Evolutionary conservation across 768 basidiomycete genomes (phyloP).

Genomic region (Tulasnella sp.): DNA sequence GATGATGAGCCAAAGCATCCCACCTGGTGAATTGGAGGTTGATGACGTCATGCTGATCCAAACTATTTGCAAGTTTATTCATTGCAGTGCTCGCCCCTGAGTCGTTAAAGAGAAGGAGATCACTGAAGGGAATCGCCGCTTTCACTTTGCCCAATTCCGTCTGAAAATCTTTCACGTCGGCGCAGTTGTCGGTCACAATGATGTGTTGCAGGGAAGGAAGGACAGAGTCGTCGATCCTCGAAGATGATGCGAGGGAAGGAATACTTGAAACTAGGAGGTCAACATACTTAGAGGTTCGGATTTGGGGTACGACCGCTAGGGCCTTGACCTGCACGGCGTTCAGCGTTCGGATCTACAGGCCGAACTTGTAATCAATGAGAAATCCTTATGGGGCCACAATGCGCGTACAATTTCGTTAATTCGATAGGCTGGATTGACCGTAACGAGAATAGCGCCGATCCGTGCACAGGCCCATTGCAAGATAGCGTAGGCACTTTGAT

Average conservation of each 20-base stretch:
- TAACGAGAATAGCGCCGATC: constrained; percentile 77
- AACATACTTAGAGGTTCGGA: constrained; percentile 63
- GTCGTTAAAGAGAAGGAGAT: constrained; percentile 65
- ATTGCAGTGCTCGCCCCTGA: constrained; percentile 45
- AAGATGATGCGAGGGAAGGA: constrained; percentile 55
- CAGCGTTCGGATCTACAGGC: constrained; percentile 52
- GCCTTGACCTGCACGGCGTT: constrained; percentile 63
- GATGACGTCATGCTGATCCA: constrained; percentile 64
- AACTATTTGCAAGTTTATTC: constrained; percentile 40
- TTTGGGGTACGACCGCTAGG: constrained; percentile 64
- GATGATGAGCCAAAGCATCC: constrained; percentile 17
- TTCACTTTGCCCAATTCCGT: constrained; percentile 43
- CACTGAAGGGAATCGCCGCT: constrained; percentile 64
- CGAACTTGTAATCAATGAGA: not conserved
- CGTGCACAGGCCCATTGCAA: constrained; percentile 85
- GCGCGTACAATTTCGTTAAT: constrained; percentile 63
- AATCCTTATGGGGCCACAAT: constrained; percentile 1
- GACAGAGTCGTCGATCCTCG: constrained; percentile 49
- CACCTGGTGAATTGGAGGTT: constrained; percentile 86
- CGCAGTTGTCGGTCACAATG: constrained; percentile 61
- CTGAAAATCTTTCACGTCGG: constrained; percentile 40
- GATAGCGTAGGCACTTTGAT: constrained; percentile 64
- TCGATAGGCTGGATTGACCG: constrained; percentile 78
- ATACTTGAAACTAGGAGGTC: constrained; percentile 55
- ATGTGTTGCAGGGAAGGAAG: constrained; percentile 62